phyloP scores from a whole-genome alignment of 2,329 filamentous ascomycete genomes.

The Magnaporthiopsis rhizophila region DNA sequence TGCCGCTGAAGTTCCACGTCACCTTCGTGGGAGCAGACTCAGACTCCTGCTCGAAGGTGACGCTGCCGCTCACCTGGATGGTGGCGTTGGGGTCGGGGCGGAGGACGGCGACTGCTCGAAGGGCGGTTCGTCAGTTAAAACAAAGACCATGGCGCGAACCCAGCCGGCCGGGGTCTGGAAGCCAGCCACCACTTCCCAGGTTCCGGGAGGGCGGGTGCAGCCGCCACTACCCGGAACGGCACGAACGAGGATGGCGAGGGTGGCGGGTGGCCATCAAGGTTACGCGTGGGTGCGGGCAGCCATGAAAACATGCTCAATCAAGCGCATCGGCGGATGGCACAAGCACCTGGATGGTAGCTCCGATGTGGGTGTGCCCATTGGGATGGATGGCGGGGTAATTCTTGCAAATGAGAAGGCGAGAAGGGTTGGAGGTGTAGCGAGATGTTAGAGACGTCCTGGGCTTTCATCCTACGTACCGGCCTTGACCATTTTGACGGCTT shows the following conservation, averaged over 20 bases:
- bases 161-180: background rate
- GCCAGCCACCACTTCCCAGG: background rate
- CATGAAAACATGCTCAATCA: constrained; percentile 51
- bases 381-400: constrained; percentile 13
- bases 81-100: constrained; percentile 80
- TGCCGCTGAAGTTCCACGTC: constrained; percentile 84
- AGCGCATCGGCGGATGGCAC: constrained; percentile 28
- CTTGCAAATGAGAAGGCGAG: background rate
- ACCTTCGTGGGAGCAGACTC: constrained; percentile 79
- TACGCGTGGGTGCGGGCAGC: constrained; percentile 12
- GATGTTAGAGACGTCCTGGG: background rate
- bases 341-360: constrained; percentile 2
- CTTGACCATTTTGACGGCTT: constrained; percentile 89
- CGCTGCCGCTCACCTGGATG: constrained; percentile 75
- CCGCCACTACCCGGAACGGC: background rate
- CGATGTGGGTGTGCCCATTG: background rate
- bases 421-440: background rate
- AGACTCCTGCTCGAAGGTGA: constrained; percentile 86
- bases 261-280: background rate
- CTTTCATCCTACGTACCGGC: constrained; percentile 53
- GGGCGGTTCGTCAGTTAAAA: background rate
- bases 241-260: background rate
- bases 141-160: background rate
- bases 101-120: constrained; percentile 73
- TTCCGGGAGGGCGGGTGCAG: background rate